Percentiles rank a stretch among this genome's conserved stretches.
Evolutionary conservation across 73 alveolate species (phyloP).

Genomic region (Breviolum minutum): DNA sequence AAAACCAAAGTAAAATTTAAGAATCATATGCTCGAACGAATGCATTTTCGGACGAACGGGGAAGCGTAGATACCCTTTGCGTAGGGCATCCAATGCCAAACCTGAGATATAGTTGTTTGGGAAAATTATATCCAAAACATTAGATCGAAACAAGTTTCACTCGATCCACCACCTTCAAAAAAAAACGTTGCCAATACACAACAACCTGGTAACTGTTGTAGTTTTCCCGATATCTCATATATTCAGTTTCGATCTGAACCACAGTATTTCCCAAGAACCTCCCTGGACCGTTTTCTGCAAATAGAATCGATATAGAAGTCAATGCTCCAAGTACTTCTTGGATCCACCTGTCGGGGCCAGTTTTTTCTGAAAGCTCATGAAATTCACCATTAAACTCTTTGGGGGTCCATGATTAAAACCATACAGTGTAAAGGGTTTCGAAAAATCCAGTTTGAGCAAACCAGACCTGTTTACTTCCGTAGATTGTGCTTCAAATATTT

Average conservation of each 20-base stretch:
- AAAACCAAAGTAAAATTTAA: not conserved
- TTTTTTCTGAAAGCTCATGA: too few species aligned
- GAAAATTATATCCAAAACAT: too few species aligned
- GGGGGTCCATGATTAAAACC: not conserved
- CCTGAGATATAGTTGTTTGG: not conserved
- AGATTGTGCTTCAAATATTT: not conserved
- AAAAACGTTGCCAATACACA: not conserved
- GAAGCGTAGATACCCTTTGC: not conserved
- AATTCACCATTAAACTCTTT: not conserved
- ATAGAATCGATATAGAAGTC: not conserved
- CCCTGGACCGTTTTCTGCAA: slow-evolving; percentile 12
- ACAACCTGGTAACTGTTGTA: not conserved
- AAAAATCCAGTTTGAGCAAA: not conserved
- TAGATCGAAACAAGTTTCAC: not conserved
- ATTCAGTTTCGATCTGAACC: not conserved
- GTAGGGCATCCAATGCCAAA: not conserved
- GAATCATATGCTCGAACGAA: not conserved
- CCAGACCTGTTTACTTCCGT: not conserved
- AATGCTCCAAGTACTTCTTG: not conserved
- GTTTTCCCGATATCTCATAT: not conserved
- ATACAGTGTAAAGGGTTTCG: not conserved
- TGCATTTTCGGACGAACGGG: not conserved
- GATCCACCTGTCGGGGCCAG: not conserved
- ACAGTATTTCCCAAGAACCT: not conserved
- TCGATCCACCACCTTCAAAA: too few species aligned